phyloP scores from a whole-genome alignment of 2,329 filamentous ascomycete species.

The Alternaria sp. region DNA sequence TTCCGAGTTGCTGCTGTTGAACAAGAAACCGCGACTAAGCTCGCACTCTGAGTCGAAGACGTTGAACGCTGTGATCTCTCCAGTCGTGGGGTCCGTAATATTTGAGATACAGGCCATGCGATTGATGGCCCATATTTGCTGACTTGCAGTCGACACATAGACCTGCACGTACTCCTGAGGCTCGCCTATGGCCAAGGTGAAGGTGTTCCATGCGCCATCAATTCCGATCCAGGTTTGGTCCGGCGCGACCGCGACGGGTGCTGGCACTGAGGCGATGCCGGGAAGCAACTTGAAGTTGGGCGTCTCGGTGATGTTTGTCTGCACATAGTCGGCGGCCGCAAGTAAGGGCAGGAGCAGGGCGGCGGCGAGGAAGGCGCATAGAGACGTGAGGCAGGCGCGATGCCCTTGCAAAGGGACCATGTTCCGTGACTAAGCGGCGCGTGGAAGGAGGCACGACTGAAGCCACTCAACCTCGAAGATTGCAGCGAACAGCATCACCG shows the following conservation, averaged over 20 bases:
- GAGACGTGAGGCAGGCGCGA: conserved; percentile 25
- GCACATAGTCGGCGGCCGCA: conserved; percentile 30
- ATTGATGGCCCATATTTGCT: conserved; percentile 74
- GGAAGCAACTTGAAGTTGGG: conserved; percentile 30
- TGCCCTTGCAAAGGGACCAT: conserved; percentile 33
- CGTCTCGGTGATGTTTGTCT: conserved; percentile 33
- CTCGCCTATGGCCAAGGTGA: conserved; percentile 67
- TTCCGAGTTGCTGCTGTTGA: conserved; percentile 62
- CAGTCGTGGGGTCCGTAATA: conserved; percentile 58
- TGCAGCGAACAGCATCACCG: conserved; percentile 37
- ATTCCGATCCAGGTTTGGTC: conserved; percentile 52
- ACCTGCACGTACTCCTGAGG: conserved; percentile 65
- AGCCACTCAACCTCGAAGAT: conserved; percentile 35
- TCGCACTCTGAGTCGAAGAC: conserved; percentile 56
- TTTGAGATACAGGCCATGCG: conserved; percentile 41
- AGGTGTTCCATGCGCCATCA: conserved; percentile 69
- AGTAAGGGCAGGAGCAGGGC: conserved; percentile 30
- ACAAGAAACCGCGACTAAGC: conserved; percentile 67
- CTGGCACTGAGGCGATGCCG: conserved; percentile 34
- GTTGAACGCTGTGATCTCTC: conserved; percentile 29
- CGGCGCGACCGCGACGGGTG: conserved; percentile 46
- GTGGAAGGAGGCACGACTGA: conserved; percentile 24
- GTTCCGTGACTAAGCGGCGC: conserved; percentile 33
- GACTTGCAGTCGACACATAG: conserved; percentile 71
- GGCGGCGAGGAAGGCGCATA: conserved; percentile 24